These are phyloP conservation scores for Didymosphaeria variabile DNA, from an alignment of 2,329 filamentous ascomycete genomes.

Conservation along the genomic window DNA sequence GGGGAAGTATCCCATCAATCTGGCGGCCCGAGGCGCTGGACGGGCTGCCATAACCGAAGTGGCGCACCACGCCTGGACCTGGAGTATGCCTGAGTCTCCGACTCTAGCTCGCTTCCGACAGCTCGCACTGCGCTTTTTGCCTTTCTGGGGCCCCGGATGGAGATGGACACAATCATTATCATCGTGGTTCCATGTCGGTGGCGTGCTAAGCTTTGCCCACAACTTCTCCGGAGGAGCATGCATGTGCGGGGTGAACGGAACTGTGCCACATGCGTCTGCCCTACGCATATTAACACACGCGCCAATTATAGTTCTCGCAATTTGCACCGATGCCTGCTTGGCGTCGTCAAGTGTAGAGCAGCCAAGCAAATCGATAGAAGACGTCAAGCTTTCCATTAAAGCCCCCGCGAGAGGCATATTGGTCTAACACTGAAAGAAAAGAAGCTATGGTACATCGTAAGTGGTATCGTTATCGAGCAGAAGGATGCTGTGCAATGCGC, in stretches of 20 bases:
- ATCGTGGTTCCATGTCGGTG: not conserved
- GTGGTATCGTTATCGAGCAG: constrained; percentile 17
- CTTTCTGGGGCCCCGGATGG: not conserved
- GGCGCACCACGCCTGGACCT: not conserved
- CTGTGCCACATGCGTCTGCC: constrained; percentile 1
- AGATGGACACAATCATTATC: not conserved
- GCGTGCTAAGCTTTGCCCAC: constrained; percentile 5
- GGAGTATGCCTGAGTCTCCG: not conserved
- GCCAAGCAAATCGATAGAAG: no score
- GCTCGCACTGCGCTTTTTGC: not conserved
- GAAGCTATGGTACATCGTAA: constrained; percentile 1
- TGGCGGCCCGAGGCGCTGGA: constrained; percentile 27
- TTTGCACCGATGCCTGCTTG: not conserved
- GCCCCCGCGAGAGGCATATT: not conserved
- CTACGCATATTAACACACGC: constrained; percentile 3
- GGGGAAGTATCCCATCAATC: constrained; percentile 19
- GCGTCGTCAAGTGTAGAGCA: not conserved
- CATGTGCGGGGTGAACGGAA: not conserved
- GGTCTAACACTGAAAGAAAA: not conserved
- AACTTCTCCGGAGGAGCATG: not conserved
- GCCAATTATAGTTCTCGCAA: not conserved
- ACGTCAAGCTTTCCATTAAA: not conserved
- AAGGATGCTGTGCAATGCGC: constrained; percentile 7
- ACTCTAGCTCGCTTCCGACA: not conserved
- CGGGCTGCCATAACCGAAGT: constrained; percentile 5